Evolutionary conservation across 345 rosid genomes (phyloP), one percentile per base, ranked within the genome.

Genomic region (Arabis alpina): DNA sequence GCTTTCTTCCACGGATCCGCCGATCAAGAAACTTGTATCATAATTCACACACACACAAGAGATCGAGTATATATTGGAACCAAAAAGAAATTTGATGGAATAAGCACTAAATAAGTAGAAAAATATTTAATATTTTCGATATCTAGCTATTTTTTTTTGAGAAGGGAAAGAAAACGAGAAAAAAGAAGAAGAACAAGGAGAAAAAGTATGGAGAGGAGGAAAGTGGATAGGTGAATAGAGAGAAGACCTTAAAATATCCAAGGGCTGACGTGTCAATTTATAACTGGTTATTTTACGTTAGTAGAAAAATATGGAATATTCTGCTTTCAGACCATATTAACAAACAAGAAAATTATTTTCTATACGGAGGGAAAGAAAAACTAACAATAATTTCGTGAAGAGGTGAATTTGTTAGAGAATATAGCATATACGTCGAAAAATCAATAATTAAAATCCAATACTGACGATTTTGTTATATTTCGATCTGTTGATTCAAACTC

Each of bases 211-310:
- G 60, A 49, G 54, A 50, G 7, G 68, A 68, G 64, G 30, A 61
- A 37, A 61, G 68, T 61, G 36, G 61, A 68, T 53, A 16, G 30
- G 62, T 66, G 48, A 60, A 51, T 43, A 42, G 50, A 34, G 54
- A 59, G 44, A 44, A 74, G 25, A 68, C 51, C 27, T 41, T 61
- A 32, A 42, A 27, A 11, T 68, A 54, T 15, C 36, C 12, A 68
- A 75, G 74, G 79, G 79, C 74, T 75, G 52, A 54, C 64, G 70
- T 68, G 79, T 61, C 79, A 39, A 54, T 2, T n/a, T 61, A 32
- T 61, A 6, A 61, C 8, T 68, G 79, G 70, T 39, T 9, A 8
- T 43, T 66, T 66, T 30, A 1, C 10, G 12, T 61, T 51, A 16
- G n/a, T 23, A 55, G 15, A 65, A 45, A 54, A 27, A 48, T 37